Conservation (phyloP, 208 protist species). For the Leishmania gerbilli region DNA sequence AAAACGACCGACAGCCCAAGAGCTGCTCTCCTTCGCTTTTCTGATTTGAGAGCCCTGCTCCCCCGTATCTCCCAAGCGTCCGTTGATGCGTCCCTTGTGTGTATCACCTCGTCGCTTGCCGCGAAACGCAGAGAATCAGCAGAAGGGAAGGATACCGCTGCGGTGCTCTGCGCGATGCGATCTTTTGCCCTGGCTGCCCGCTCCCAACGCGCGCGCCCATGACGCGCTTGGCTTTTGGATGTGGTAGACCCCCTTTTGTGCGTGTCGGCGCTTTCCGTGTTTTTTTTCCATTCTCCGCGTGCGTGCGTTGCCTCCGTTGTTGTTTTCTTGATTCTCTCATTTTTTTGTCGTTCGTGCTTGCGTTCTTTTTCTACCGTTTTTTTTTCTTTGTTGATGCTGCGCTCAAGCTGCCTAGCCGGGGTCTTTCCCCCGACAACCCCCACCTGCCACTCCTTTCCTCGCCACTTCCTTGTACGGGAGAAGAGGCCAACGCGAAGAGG, state of each 20-base stretch:
- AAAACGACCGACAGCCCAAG: conserved; percentile 53
- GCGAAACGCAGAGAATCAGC: no score
- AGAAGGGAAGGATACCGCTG: not conserved
- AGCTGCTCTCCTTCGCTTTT: conserved; percentile 62
- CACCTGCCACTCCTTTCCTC: not conserved
- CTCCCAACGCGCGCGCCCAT: not conserved
- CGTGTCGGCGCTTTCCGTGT: not conserved
- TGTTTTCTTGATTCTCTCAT: not conserved
- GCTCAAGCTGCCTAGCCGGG: not conserved
- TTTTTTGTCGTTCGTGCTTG: not conserved
- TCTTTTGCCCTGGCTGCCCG: conserved; percentile 14
- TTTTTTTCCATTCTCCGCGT: not conserved
- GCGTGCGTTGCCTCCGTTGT: not conserved
- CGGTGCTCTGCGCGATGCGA: not conserved
- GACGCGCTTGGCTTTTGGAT: conserved; percentile 6
- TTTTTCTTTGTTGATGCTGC: not conserved
- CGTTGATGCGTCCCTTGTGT: not conserved
- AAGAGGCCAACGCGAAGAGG: not conserved
- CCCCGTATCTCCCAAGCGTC: not conserved
- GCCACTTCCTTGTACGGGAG: not conserved
- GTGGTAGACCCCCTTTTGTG: not conserved
- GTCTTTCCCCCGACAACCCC: not conserved
- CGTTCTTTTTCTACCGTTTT: not conserved
- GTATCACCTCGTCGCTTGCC: not conserved
- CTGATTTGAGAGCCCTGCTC: conserved; percentile 31